Conservation (phyloP, 441 rosid genomes). For the Adansonia gregorii region DNA sequence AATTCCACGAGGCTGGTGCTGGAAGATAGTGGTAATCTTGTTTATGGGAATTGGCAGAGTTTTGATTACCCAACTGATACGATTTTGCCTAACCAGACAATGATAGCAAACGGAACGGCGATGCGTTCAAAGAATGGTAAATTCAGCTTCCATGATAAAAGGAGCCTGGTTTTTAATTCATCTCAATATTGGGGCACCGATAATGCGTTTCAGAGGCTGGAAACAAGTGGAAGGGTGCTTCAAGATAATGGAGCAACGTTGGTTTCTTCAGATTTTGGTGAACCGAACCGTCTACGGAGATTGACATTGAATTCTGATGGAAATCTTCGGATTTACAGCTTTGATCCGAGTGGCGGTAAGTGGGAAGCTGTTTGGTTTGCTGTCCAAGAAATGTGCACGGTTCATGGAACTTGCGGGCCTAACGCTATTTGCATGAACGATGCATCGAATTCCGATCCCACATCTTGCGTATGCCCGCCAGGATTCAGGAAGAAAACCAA, state of each 20-base stretch:
- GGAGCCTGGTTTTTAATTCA: constrained; percentile 32
- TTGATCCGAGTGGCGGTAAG: neutral
- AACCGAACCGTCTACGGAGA: constrained; percentile 31
- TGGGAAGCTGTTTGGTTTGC: constrained; percentile 64
- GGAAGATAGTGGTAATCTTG: constrained; percentile 46
- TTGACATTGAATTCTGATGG: constrained; percentile 59
- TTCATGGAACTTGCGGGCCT: constrained; percentile 56
- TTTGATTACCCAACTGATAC: constrained; percentile 51
- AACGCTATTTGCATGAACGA: constrained; percentile 60
- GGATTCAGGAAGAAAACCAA: constrained; percentile 38
- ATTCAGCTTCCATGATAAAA: constrained; percentile 38
- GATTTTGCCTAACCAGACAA: constrained; percentile 49
- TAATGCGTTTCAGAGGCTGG: constrained; percentile 28
- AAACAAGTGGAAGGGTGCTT: constrained; percentile 31
- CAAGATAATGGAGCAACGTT: constrained; percentile 20
- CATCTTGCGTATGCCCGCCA: constrained; percentile 59
- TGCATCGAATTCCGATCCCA: constrained; percentile 33
- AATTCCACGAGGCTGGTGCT: constrained; percentile 41
- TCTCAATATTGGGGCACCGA: constrained; percentile 36
- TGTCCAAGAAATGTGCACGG: constrained; percentile 52
- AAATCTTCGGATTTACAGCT: constrained; percentile 50
- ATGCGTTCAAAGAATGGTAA: constrained; percentile 45
- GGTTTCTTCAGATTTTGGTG: constrained; percentile 44
- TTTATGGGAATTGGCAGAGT: constrained; percentile 49
- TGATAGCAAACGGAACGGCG: constrained; percentile 9